Evolutionary conservation across 2,329 filamentous ascomycete genomes (phyloP), one percentile per base, ranked within the genome.

Genomic region (Acrocalymma vagum): DNA sequence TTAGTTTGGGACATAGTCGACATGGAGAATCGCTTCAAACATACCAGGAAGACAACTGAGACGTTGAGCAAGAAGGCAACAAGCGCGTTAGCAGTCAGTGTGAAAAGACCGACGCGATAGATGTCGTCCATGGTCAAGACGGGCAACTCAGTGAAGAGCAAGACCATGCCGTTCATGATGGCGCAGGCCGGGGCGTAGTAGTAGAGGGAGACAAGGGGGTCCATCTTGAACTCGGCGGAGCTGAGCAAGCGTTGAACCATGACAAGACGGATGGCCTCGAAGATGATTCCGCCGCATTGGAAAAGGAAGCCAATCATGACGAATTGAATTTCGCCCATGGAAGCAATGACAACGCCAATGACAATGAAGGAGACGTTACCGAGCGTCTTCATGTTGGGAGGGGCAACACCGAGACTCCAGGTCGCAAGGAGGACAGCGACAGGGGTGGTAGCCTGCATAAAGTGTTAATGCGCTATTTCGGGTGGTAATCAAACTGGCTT

Each of bases 321-420:
- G 68, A 99, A 99, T 69, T 92, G 86, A 72, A 99, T 95, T 78
- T 99, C 94, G 63, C 94, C 94, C 51, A 95, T 83, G 1, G 93
- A 96, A 33, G 94, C 94, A 65, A 99, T 90, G 55, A 96, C 78
- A 58, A 97, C 92, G 79, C 94, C 94, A 37, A 97, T 72, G 36
- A 97, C 94, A 62, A 99, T 99, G 68, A 93, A 82, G 27, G 89
- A 94, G 49, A 99, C 92, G 68, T 99, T 99, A 67, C 89, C 82
- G 61, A 99, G 86, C 32, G 90, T 88, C 77, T 85, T 92, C 57
- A 94, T 70, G 76, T 91, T 95, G 38, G 90, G 88, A 48, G 89
- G 84, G 10, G 89, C 84, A 48, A 96, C 84, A 43, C 91, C 90
- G 63, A 97, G 85, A 37, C 80, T 78, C 93, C 94, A 97, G 55